Evolutionary conservation across 2,329 filamentous ascomycete genomes (phyloP), one percentile per base, ranked within the genome.

Genomic region (Keithomyces neogunnii): DNA sequence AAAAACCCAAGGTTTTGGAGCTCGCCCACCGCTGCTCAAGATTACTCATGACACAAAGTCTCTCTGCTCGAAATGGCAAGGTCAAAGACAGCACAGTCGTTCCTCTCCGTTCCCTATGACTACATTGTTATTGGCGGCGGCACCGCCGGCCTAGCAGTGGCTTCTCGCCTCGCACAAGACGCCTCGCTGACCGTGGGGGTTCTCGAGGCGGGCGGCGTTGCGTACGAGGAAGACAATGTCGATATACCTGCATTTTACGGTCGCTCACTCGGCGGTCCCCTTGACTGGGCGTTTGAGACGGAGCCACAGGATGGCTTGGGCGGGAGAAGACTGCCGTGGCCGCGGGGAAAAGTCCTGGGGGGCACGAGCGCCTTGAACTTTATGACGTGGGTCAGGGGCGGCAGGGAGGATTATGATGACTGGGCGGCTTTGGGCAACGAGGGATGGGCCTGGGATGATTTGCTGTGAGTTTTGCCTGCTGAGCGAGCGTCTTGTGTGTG

Each of bases 281-380:
- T 66, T 36, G 72, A 75, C 56, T 75, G 73, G 72, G 53, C 65
- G 13, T 69, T 73, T 54, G 59, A 66, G 53, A 73, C 73, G 4
- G 56, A 58, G 2, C 63, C 69, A 5, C 72, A 74, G 55, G 50
- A 56, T 19, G 65, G 65, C 2, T 60, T 73, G 3, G 62, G 56
- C 2, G 68, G 73, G 1, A 68, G 75, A 45, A 62, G 48, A 31
- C 57, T 76, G 28, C 57, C 66, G 8, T 74, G 68, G 67, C 66
- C 69, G 0, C 61, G 72, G 11, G 74, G 74, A 5, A 73, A 66
- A 52, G 75, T 80, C 0, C 70, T 88, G 0, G 85, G 85, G 19
- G 85, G 84, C 5, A 81, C 82, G 5, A 78, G 74, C 13, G 77
- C 77, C 0, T 71, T 84, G 46, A 83, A 84, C 56, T 78, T 76